These are phyloP conservation scores for Penicillium odoratum DNA, from an alignment of 495 filamentous ascomycete genomes.

Conservation along the genomic window DNA sequence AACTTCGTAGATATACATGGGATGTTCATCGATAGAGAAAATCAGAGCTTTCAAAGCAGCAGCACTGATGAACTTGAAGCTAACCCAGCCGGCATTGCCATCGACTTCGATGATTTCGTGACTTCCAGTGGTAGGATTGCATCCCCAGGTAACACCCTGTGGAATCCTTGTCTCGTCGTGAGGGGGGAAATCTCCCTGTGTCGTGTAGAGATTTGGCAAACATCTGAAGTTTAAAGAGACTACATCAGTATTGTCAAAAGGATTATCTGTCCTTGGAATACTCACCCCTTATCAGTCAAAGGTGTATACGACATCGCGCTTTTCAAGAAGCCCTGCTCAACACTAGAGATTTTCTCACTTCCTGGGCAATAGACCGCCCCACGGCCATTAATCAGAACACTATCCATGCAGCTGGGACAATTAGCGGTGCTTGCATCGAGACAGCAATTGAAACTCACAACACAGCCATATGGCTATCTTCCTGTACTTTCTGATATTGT, in stretches of 20 bases:
- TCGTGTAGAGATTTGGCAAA: conserved; percentile 31
- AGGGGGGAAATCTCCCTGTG: conserved; percentile 29
- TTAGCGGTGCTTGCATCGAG: not conserved
- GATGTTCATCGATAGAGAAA: conserved; percentile 46
- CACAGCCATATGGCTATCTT: conserved; percentile 36
- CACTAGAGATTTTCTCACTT: conserved; percentile 32
- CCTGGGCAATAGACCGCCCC: conserved; percentile 50
- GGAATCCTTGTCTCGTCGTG: conserved; percentile 39
- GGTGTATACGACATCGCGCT: conserved; percentile 29
- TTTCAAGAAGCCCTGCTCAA: conserved; percentile 31
- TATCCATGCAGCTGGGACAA: conserved; percentile 34
- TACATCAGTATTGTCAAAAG: not conserved
- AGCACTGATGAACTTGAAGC: conserved; percentile 50
- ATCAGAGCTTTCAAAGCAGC: conserved; percentile 35
- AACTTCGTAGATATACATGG: conserved; percentile 43
- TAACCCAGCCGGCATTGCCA: conserved; percentile 38
- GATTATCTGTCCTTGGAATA: not conserved
- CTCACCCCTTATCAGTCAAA: conserved; percentile 54
- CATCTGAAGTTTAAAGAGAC: conserved; percentile 16
- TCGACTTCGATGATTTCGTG: conserved; percentile 39
- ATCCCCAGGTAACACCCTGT: conserved; percentile 34
- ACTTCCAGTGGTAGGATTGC: conserved; percentile 39
- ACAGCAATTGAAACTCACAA: conserved; percentile 26
- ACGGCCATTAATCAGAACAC: conserved; percentile 53
- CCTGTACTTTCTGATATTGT: conserved; percentile 36